Conservation (phyloP, 352 stramenopile species). For the Phytophthora rubi region DNA sequence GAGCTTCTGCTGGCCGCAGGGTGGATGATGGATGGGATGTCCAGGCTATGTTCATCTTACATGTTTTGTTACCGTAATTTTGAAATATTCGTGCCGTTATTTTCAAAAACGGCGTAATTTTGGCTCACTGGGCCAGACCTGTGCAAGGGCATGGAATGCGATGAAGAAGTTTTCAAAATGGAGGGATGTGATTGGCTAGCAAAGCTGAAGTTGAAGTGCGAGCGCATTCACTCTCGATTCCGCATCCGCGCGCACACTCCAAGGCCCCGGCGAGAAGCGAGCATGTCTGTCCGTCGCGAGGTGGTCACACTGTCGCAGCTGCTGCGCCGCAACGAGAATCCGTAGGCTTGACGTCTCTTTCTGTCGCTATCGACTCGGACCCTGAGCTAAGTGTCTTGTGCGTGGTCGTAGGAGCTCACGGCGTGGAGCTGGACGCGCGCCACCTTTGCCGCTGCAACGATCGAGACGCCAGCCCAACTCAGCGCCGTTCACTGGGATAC, state of each 20-base stretch:
- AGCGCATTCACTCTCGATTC: constrained; percentile 40
- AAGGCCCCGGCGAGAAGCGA: not conserved
- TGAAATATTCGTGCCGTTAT: too few relatives aligned
- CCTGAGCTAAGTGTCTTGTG: not conserved
- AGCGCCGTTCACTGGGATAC: constrained; percentile 3
- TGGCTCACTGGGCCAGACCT: not conserved
- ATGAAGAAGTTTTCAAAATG: not conserved
- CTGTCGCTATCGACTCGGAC: not conserved
- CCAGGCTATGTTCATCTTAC: too few relatives aligned
- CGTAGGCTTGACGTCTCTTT: constrained; percentile 23
- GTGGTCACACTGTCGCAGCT: constrained; percentile 79
- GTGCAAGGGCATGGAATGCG: not conserved
- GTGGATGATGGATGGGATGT: constrained; percentile 4
- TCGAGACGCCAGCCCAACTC: constrained; percentile 21
- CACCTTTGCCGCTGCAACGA: constrained; percentile 32
- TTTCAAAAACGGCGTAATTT: too few relatives aligned
- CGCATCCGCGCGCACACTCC: constrained; percentile 18
- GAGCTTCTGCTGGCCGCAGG: constrained; percentile 9
- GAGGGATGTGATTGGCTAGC: constrained; percentile 12
- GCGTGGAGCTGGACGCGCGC: constrained; percentile 13
- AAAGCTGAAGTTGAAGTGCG: constrained; percentile 37
- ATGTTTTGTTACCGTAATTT: too few relatives aligned
- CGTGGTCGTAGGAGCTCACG: constrained; percentile 16
- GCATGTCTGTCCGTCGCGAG: constrained; percentile 71
- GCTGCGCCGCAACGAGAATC: constrained; percentile 53